Conservation (phyloP, 1,139 yeast species). For the Zygoascus meyerae region DNA sequence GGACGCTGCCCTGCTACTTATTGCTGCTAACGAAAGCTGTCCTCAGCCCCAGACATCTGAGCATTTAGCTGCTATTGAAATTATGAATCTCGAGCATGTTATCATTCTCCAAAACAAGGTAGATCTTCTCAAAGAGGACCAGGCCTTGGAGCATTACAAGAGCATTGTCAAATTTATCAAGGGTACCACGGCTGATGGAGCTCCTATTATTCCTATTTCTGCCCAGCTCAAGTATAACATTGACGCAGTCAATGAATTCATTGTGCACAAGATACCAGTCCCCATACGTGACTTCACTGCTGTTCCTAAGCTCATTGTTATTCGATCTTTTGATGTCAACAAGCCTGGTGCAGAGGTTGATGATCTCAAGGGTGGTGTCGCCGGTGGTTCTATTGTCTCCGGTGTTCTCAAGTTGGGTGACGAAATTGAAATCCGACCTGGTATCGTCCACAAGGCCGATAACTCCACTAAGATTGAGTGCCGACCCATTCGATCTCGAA, state of each 20-base stretch:
- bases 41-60: constrained; percentile 99
- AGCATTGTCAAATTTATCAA: constrained; percentile 86
- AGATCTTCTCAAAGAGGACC: constrained; percentile 96
- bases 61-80: constrained; percentile 98
- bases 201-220: constrained; percentile 97
- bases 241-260: constrained; percentile 96
- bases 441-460: constrained; percentile 89
- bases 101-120: constrained; percentile 96
- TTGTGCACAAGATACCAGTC: constrained; percentile 91
- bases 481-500: constrained; percentile 90
- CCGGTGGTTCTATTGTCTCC: constrained; percentile 95
- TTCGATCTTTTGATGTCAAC: constrained; percentile 97
- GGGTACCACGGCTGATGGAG: constrained; percentile 98
- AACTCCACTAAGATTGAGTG: constrained; percentile 87
- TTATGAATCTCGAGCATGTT: constrained; percentile 96
- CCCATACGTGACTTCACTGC: constrained; percentile 94
- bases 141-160: constrained; percentile 92
- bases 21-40: constrained; percentile 98
- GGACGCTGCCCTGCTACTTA: constrained; percentile 95
- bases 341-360: constrained; percentile 98
- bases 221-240: constrained; percentile 98
- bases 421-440: constrained; percentile 98
- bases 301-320: constrained; percentile 91
- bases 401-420: constrained; percentile 98
- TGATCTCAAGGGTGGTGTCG: constrained; percentile 98